Percentiles rank a stretch among this genome's conserved stretches.
Evolutionary conservation across 2,329 filamentous ascomycete genomes (phyloP).

Genomic region (Claviceps sp.): DNA sequence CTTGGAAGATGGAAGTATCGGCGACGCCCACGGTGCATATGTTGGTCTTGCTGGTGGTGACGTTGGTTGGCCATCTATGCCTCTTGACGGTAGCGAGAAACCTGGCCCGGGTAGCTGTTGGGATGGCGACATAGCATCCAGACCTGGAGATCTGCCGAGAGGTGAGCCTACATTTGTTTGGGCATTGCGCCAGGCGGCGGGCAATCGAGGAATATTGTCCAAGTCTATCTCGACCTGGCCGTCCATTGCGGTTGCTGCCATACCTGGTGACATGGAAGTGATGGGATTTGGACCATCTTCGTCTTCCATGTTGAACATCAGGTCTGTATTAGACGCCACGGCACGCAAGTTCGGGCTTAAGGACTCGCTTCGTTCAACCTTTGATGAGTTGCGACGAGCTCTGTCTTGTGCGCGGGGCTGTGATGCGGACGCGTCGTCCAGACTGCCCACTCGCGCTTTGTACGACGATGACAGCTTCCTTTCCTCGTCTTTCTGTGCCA

Average conservation of each 20-base stretch:
- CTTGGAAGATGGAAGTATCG: constrained; percentile 44
- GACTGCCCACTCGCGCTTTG: constrained; percentile 44
- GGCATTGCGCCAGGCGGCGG: constrained; percentile 16
- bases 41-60: constrained; percentile 6
- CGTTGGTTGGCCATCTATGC: background rate
- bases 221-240: constrained; percentile 13
- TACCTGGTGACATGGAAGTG: constrained; percentile 16
- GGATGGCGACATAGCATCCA: background rate
- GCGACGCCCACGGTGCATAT: constrained; percentile 35
- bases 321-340: constrained; percentile 55
- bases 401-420: constrained; percentile 29
- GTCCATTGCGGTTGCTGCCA: constrained; percentile 7
- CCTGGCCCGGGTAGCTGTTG: background rate
- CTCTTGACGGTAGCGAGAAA: background rate
- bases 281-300: constrained; percentile 32
- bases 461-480: constrained; percentile 46
- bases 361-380: constrained; percentile 35
- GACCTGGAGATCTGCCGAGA: background rate
- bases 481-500: constrained; percentile 51
- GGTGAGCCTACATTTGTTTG: constrained; percentile 1
- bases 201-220: constrained; percentile 17
- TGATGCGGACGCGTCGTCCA: constrained; percentile 44
- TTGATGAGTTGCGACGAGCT: constrained; percentile 32
- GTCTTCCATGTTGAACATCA: constrained; percentile 94
- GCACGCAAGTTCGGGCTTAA: constrained; percentile 55